Conservation (phyloP, 2,329 filamentous ascomycete genomes). For the Cladorrhinum sp. region DNA sequence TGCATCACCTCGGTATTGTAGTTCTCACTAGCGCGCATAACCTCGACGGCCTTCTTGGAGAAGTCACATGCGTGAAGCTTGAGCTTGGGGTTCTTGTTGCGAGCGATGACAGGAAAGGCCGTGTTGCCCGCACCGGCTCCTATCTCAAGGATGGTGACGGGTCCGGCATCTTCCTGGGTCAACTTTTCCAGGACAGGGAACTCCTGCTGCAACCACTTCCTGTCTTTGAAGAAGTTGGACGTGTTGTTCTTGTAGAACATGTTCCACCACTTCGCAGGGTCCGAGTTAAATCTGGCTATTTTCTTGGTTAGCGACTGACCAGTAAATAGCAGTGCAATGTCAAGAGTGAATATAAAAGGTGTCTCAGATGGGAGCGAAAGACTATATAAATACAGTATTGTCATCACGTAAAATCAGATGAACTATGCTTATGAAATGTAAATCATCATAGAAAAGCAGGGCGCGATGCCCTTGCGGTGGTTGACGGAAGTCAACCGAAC, state of each 20-base stretch:
- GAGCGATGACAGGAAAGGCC: slow-evolving; percentile 82
- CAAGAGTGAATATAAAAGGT: slow-evolving; percentile 13
- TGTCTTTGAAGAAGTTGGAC: slow-evolving; percentile 96
- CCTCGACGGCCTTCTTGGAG: slow-evolving; percentile 88
- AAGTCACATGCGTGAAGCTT: slow-evolving; percentile 95
- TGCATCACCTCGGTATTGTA: slow-evolving; percentile 72
- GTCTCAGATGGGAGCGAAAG: slow-evolving; percentile 74
- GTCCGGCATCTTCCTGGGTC: slow-evolving; percentile 66
- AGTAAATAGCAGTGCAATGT: slow-evolving; percentile 3
- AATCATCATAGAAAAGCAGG: slow-evolving; percentile 40
- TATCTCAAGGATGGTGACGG: slow-evolving; percentile 76
- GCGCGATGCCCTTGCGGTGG: neutral
- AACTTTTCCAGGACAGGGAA: slow-evolving; percentile 84
- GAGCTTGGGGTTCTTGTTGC: slow-evolving; percentile 77
- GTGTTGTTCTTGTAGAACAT: slow-evolving; percentile 97
- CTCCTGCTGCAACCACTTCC: slow-evolving; percentile 95
- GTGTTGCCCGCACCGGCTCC: slow-evolving; percentile 96
- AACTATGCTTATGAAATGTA: slow-evolving; percentile 66
- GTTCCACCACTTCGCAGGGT: slow-evolving; percentile 97
- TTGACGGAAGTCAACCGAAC: neutral
- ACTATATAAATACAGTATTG: slow-evolving; percentile 53
- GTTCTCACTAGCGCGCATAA: slow-evolving; percentile 77
- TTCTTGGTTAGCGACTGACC: slow-evolving; percentile 37
- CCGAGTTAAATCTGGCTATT: slow-evolving; percentile 75
- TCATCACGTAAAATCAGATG: slow-evolving; percentile 66